Base-by-base conservation (phyloP, 2,329 filamentous ascomycete species). In the Ascochyta clinopodiicola region DNA sequence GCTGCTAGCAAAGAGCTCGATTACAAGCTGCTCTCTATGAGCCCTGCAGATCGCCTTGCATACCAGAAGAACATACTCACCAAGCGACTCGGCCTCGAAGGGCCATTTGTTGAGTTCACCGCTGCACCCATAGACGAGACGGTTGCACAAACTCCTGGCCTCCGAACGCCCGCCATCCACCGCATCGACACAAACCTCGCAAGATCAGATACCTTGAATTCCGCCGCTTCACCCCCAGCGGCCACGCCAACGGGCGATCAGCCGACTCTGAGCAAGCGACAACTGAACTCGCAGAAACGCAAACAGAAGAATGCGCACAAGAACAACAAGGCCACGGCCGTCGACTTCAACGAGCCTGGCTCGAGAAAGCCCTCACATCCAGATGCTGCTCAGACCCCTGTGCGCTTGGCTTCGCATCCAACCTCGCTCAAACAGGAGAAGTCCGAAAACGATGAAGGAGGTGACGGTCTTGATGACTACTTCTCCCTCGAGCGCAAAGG, bases 301-400 rank as follows among this genome's bases (percentile, higher is more conserved):
- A 97, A 98, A 73, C 87, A 92, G 38, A 99, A 98, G 77, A 87
- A 89, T 66, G 91, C 96, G 66, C 88, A 92, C 3, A 92, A 95
- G 74, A 89, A 92, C 68, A 94, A 90, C 62, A 98, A 97, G 74
- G 88, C 91, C 48, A 88, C 91, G 0, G 90, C 96, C 43, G 92
- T 96, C 40, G 95, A 99, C 73, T 82, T 99, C 47, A 90, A 91
- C 0, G 54, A 57, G 9, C 78, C 88, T 6, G 83, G 88, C 39
- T 78, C 87, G 9, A 83, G 89, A 44, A 84, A 80, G 50, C 86
- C 83, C 68, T 85, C 82, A 7, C 85, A 88, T 17, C 31, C 59
- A 15, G 86, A 91, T 17, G 82, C 84, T 1, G 80, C 86, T 2
- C 78, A 80, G 48, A 82, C 80, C 9, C 80, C 81, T 3, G 73